These are phyloP conservation scores for Biancaea sappan DNA, from an alignment of 306 rosid species.

Conservation along the genomic window DNA sequence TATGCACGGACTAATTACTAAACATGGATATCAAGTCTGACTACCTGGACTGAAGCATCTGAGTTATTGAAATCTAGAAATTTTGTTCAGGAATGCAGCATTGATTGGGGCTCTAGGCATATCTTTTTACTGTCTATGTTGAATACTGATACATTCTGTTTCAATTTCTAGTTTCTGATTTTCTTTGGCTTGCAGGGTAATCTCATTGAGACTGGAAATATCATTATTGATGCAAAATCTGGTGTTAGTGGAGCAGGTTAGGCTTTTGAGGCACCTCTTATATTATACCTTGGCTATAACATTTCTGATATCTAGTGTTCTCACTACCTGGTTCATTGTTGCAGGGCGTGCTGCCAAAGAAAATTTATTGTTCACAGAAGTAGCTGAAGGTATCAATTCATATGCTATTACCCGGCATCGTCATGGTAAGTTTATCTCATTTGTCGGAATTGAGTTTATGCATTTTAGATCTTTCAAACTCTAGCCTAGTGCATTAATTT, in stretches of 20 bases:
- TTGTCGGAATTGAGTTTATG: constrained; percentile 5
- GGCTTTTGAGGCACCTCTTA: constrained; percentile 33
- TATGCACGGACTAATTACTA: background rate
- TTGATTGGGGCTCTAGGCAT: constrained; percentile 26
- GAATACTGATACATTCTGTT: background rate
- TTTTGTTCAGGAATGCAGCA: constrained; percentile 7
- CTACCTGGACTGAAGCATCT: constrained; percentile 27
- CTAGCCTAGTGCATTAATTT: constrained; percentile 9
- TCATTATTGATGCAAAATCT: constrained; percentile 89
- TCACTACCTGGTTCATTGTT: constrained; percentile 40
- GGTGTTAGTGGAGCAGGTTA: constrained; percentile 98
- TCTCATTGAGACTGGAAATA: constrained; percentile 58
- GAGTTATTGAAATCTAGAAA: background rate
- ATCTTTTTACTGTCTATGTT: constrained; percentile 8
- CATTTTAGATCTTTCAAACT: background rate
- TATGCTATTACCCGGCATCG: constrained; percentile 93
- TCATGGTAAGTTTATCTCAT: constrained; percentile 66
- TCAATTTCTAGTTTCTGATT: constrained; percentile 28
- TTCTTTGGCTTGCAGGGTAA: constrained; percentile 61
- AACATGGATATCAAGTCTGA: background rate
- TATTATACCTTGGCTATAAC: constrained; percentile 14
- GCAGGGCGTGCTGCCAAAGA: constrained; percentile 89
- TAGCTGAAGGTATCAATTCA: constrained; percentile 82
- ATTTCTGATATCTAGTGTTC: constrained; percentile 24
- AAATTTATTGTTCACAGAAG: constrained; percentile 80